Conservation (phyloP, 768 basidiomycete genomes). For the Nidularia pulvinata region DNA sequence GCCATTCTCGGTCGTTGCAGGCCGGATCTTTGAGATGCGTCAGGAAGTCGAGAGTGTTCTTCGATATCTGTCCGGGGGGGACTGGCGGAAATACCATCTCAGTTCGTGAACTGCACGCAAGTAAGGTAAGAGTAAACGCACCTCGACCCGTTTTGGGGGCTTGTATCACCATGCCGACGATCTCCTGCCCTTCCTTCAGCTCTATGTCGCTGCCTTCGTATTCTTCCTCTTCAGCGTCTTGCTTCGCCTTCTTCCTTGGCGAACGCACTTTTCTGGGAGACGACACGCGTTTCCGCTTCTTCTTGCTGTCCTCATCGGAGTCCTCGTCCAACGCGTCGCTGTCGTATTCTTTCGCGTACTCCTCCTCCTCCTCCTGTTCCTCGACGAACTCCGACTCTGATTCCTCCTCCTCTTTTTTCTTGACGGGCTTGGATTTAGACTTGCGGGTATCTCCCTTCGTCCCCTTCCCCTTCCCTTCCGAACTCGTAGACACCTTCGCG, state of each 20-base stretch:
- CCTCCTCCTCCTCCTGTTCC: slow-evolving; percentile 2
- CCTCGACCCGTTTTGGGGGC: slow-evolving; percentile 86
- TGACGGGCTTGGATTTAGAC: not conserved
- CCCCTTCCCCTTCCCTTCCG: not conserved
- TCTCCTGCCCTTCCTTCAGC: slow-evolving; percentile 62
- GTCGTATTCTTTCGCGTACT: slow-evolving; percentile 20
- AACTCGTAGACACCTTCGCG: not conserved
- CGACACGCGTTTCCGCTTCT: slow-evolving; percentile 18
- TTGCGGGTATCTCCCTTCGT: too few species aligned
- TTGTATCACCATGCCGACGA: slow-evolving; percentile 76
- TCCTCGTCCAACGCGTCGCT: slow-evolving; percentile 48
- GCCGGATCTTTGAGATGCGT: slow-evolving; percentile 66
- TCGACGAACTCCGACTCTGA: slow-evolving; percentile 2
- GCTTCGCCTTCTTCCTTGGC: slow-evolving; percentile 22
- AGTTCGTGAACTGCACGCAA: not conserved
- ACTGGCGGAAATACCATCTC: slow-evolving; percentile 36
- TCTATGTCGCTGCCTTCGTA: slow-evolving; percentile 42
- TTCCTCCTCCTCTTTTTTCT: not conserved
- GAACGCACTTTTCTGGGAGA: slow-evolving; percentile 9
- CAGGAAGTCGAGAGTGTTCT: slow-evolving; percentile 84
- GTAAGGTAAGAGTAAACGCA: slow-evolving; percentile 22
- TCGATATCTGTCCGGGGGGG: slow-evolving; percentile 82
- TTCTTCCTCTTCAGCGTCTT: slow-evolving; percentile 23
- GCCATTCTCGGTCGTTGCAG: slow-evolving; percentile 88
- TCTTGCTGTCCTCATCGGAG: slow-evolving; percentile 19